These are phyloP conservation scores for Arthroderma sp. DNA, from an alignment of 2,329 filamentous ascomycete species.

Conservation along the genomic window DNA sequence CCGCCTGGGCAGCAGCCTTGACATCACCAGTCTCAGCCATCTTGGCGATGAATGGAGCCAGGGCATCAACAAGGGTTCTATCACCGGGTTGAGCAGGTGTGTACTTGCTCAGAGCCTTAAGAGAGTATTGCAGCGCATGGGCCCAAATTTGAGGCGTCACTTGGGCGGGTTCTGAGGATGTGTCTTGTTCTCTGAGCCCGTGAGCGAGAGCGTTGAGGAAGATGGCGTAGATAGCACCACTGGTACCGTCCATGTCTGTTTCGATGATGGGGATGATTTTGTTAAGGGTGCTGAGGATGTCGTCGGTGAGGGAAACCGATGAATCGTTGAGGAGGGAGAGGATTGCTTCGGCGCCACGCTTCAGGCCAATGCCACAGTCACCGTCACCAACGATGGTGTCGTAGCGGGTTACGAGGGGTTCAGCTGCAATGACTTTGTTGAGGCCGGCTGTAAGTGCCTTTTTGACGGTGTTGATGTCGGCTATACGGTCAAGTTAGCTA, in stretches of 20 bases:
- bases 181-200: slow-evolving; percentile 45
- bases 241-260: slow-evolving; percentile 60
- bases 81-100: slow-evolving; percentile 84
- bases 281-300: slow-evolving; percentile 47
- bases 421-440: slow-evolving; percentile 46
- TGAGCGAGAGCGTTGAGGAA: slow-evolving; percentile 77
- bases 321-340: slow-evolving; percentile 30
- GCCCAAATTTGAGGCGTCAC: slow-evolving; percentile 46
- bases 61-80: slow-evolving; percentile 76
- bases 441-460: slow-evolving; percentile 43
- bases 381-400: slow-evolving; percentile 81
- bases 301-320: slow-evolving; percentile 36
- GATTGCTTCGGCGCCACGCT: slow-evolving; percentile 64
- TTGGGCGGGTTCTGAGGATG: slow-evolving; percentile 29
- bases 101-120: slow-evolving; percentile 61
- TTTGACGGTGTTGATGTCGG: slow-evolving; percentile 26
- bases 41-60: slow-evolving; percentile 72
- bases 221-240: slow-evolving; percentile 69
- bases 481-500: slow-evolving; percentile 3
- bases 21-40: slow-evolving; percentile 54
- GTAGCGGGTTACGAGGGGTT: slow-evolving; percentile 53
- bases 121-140: slow-evolving; percentile 56
- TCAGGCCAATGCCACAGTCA: slow-evolving; percentile 76
- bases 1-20: slow-evolving; percentile 60
- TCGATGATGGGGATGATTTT: slow-evolving; percentile 53